phyloP scores from a whole-genome alignment of 805 yeast genomes.

The Ogataea salicorniae region DNA sequence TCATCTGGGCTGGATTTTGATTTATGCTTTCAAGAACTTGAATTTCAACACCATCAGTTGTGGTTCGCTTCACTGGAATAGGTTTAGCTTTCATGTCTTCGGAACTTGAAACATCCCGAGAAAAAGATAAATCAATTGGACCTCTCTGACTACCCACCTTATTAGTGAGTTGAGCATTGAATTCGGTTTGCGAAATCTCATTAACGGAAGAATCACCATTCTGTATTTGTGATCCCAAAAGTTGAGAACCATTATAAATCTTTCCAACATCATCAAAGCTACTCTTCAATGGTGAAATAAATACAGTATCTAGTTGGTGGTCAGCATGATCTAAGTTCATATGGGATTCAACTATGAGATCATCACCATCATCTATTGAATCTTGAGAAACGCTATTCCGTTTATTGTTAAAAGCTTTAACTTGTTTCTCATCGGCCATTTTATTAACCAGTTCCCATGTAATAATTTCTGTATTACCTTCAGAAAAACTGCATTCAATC shows the following conservation, averaged over 20 bases:
- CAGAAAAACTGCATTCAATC: not conserved
- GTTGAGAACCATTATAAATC: not conserved
- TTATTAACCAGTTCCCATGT: too few relatives aligned
- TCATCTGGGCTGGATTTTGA: constrained; percentile 9
- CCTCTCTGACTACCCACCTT: constrained; percentile 13
- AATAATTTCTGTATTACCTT: too few relatives aligned
- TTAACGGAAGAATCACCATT: not conserved
- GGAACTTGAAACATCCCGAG: constrained; percentile 2
- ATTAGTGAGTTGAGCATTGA: not conserved
- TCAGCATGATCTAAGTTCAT: too few relatives aligned
- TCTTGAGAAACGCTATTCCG: too few relatives aligned
- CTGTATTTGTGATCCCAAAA: not conserved
- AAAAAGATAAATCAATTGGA: constrained; percentile 13
- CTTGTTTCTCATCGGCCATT: too few relatives aligned
- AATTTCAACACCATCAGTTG: constrained; percentile 7
- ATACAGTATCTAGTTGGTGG: too few relatives aligned
- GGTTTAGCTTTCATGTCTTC: not conserved
- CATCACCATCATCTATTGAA: too few relatives aligned
- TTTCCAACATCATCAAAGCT: not conserved
- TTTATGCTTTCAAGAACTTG: constrained; percentile 19
- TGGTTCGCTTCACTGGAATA: not conserved
- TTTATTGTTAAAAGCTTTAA: too few relatives aligned
- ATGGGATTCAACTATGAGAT: too few relatives aligned
- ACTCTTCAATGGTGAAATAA: not conserved
- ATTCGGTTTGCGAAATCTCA: constrained; percentile 1